Percentiles rank a stretch among this genome's conserved stretches.
These are phyloP conservation scores for Petunia axillaris DNA, from an alignment of 257 asterid species.

Conservation along the genomic window DNA sequence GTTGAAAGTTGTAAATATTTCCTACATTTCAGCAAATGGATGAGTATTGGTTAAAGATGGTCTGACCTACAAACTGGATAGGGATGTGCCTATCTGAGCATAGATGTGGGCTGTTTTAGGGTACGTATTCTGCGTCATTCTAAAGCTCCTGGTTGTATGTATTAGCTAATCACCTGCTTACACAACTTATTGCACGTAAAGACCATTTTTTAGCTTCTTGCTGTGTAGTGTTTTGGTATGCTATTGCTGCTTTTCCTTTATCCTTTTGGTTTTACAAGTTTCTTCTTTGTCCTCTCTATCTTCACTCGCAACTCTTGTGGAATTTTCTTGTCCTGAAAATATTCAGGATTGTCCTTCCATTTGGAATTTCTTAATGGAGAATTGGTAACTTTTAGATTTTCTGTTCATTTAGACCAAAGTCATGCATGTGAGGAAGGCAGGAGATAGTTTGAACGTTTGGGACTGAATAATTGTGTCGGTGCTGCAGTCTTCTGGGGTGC, in stretches of 20 bases:
- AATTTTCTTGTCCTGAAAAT: neutral
- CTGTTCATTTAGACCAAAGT: neutral
- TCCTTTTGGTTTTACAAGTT: neutral
- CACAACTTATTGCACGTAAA: neutral
- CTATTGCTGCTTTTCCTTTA: neutral
- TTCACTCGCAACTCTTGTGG: neutral
- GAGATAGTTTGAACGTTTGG: neutral
- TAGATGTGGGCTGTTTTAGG: neutral
- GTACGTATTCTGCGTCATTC: neutral
- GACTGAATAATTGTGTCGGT: neutral
- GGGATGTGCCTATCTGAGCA: neutral
- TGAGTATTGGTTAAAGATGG: neutral
- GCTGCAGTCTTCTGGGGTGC: neutral
- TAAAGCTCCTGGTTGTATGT: neutral
- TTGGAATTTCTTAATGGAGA: neutral
- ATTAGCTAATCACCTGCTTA: neutral
- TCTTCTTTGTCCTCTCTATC: neutral
- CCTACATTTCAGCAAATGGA: conserved; percentile 13
- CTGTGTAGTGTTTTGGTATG: neutral
- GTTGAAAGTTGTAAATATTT: conserved; percentile 20
- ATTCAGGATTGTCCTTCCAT: neutral
- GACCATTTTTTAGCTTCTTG: neutral
- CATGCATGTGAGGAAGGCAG: neutral
- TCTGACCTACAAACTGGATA: conserved; percentile 17
- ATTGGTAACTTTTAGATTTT: neutral